A percentile compares a stretch with the other conserved stretches of the same genome.
phyloP scores from a whole-genome alignment of 2,329 filamentous ascomycete genomes.

The Colletotrichum tropicale region DNA sequence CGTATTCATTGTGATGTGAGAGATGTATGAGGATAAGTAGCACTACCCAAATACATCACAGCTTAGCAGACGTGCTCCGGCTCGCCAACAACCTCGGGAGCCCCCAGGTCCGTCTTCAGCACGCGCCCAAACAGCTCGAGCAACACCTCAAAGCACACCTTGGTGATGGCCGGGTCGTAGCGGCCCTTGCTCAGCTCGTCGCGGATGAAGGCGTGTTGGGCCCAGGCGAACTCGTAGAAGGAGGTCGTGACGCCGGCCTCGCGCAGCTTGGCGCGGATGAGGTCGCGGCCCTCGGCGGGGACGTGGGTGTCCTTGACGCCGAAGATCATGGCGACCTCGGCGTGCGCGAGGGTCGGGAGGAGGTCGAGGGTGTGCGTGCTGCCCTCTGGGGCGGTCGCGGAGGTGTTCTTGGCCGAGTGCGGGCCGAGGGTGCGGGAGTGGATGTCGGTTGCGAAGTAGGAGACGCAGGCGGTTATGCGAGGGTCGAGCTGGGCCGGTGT shows the following conservation, averaged over 20 bases:
- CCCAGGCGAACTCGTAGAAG: slow-evolving; percentile 92
- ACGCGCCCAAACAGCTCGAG: slow-evolving; percentile 83
- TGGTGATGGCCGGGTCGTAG: slow-evolving; percentile 86
- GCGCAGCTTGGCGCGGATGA: slow-evolving; percentile 82
- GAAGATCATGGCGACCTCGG: slow-evolving; percentile 88
- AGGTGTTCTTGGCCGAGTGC: slow-evolving; percentile 51
- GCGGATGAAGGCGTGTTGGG: slow-evolving; percentile 92
- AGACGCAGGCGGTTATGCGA: slow-evolving; percentile 76
- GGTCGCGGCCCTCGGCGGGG: slow-evolving; percentile 78
- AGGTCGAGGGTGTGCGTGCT: slow-evolving; percentile 58
- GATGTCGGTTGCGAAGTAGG: slow-evolving; percentile 93
- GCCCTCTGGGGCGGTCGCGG: slow-evolving; percentile 36
- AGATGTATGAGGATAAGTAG: not conserved
- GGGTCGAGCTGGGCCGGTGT: slow-evolving; percentile 63
- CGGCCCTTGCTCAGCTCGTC: slow-evolving; percentile 94
- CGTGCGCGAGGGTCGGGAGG: slow-evolving; percentile 72
- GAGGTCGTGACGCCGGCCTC: slow-evolving; percentile 76
- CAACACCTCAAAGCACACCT: slow-evolving; percentile 89
- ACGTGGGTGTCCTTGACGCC: slow-evolving; percentile 92
- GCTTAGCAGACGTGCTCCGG: slow-evolving; percentile 75
- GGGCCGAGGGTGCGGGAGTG: slow-evolving; percentile 79
- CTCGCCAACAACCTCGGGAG: slow-evolving; percentile 63
- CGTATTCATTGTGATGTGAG: fast-evolving
- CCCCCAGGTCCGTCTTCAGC: slow-evolving; percentile 80
- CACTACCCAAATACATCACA: not conserved